Evolutionary conservation across 805 yeast genomes (phyloP).

Genomic region (Metschnikowia lochheadii): DNA sequence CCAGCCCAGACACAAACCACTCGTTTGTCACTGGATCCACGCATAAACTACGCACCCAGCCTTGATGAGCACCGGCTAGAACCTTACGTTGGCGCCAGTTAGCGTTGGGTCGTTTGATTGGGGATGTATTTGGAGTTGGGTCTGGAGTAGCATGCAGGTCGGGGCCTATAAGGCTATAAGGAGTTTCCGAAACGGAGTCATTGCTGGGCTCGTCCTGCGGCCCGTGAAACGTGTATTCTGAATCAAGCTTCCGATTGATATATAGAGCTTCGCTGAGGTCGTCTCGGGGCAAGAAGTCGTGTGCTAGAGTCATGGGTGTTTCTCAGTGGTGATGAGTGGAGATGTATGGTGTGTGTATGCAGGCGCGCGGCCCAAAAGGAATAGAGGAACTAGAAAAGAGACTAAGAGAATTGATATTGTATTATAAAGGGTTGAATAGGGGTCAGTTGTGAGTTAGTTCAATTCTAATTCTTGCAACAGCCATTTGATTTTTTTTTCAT

Average conservation of each 20-base stretch:
- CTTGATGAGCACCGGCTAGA: slow-evolving; percentile 78
- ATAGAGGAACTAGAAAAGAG: too few species aligned
- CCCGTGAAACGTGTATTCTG: slow-evolving; percentile 9
- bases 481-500: too few species aligned
- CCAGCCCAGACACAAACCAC: slow-evolving; percentile 90
- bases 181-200: background rate
- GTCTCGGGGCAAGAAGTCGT: slow-evolving; percentile 26
- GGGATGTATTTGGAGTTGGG: background rate
- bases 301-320: slow-evolving; percentile 1
- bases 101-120: background rate
- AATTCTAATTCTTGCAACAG: too few species aligned
- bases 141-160: background rate
- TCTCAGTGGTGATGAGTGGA: background rate
- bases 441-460: too few species aligned
- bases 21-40: slow-evolving; percentile 78
- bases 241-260: slow-evolving; percentile 25
- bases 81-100: slow-evolving; percentile 71
- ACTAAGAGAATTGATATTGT: too few species aligned
- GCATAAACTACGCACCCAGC: slow-evolving; percentile 83
- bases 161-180: background rate
- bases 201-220: background rate
- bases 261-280: slow-evolving; percentile 31
- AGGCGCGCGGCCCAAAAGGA: background rate
- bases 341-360: background rate
- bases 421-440: too few species aligned